Evolutionary conservation across 2,329 filamentous ascomycete genomes (phyloP), one percentile per base, ranked within the genome.

Genomic region (Basipetospora chlamydospora): DNA sequence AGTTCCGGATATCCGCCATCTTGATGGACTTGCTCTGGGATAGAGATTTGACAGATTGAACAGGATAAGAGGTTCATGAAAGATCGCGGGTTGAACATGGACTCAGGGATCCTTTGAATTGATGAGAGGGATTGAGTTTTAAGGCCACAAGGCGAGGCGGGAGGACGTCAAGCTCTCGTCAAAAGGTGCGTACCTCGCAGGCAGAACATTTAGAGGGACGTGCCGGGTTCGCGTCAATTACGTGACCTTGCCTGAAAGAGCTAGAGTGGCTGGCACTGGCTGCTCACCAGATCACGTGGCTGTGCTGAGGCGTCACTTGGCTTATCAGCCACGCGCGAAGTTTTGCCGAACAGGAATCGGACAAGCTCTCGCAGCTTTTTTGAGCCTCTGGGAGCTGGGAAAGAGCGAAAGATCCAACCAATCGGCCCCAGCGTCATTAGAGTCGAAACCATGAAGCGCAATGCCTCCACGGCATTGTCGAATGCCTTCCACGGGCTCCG

Each of bases 1-100:
- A 96, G 48, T 69, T 85, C 51, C 87, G 73, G 50, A 95, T 96
- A 58, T 96, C 88, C 43, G 86, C 75, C 86, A 38, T 38, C 21
- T 23, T 11, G 11, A 23, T 23, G 6, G 22, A 23, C 22, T 23
- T n/a, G n/a, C n/a, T n/a, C n/a, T n/a, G n/a, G n/a, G n/a, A n/a
- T n/a, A n/a, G n/a, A n/a, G n/a, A n/a, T n/a, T n/a, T n/a, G n/a
- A n/a, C n/a, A n/a, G n/a, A n/a, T n/a, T n/a, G n/a, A n/a, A n/a
- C n/a, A n/a, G n/a, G n/a, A n/a, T n/a, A n/a, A n/a, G n/a, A n/a
- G n/a, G n/a, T n/a, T n/a, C n/a, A n/a, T n/a, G n/a, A n/a, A n/a
- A n/a, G n/a, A 23, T 6, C 22, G 22, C 22, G 6, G 22, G 22
- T 23, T 23, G 22, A 6, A 23, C 22, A 23, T 23, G n/a, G n/a